Evolutionary conservation across 2,329 filamentous ascomycete genomes (phyloP).

Genomic region (Phialemonium atrogriseum): DNA sequence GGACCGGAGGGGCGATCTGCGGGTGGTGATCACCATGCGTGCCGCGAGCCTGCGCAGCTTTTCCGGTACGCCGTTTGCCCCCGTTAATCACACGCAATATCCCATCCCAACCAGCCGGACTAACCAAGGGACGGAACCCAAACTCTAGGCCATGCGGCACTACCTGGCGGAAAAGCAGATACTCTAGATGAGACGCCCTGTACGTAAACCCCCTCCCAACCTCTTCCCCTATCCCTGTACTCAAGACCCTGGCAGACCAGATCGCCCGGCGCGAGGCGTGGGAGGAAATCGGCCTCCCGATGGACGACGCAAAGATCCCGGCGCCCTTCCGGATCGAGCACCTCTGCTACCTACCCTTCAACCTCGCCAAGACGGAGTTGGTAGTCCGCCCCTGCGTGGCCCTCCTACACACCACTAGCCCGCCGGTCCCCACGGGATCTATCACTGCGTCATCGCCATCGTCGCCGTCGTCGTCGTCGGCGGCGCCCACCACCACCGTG

Average conservation of each 20-base stretch:
- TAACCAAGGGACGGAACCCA: neutral
- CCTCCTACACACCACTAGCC: conserved; percentile 59
- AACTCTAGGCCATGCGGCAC: conserved; percentile 62
- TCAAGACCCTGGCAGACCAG: conserved; percentile 42
- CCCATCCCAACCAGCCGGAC: neutral
- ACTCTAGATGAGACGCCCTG: conserved; percentile 49
- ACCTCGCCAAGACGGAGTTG: conserved; percentile 64
- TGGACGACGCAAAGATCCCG: conserved; percentile 60
- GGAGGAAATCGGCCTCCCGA: conserved; percentile 87
- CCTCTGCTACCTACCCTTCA: conserved; percentile 74
- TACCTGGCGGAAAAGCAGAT: conserved; percentile 72
- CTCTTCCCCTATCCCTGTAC: neutral
- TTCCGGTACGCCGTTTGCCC: conserved; percentile 40
- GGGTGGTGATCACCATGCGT: conserved; percentile 62
- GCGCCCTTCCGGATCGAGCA: conserved; percentile 77
- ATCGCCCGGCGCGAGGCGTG: conserved; percentile 84
- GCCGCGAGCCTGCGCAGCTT: conserved; percentile 55
- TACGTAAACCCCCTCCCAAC: conserved; percentile 23
- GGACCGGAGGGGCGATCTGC: conserved; percentile 70
- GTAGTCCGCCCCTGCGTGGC: conserved; percentile 71
- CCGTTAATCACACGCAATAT: neutral
- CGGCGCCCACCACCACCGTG: conserved; percentile 34
- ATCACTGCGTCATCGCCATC: conserved; percentile 4
- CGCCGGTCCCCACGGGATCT: conserved; percentile 11
- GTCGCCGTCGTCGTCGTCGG: conserved; percentile 8